Evolutionary conservation across 1,284 basidiomycete genomes (phyloP), one percentile per base, ranked within the genome.

Genomic region (Leccinum pachyderme): DNA sequence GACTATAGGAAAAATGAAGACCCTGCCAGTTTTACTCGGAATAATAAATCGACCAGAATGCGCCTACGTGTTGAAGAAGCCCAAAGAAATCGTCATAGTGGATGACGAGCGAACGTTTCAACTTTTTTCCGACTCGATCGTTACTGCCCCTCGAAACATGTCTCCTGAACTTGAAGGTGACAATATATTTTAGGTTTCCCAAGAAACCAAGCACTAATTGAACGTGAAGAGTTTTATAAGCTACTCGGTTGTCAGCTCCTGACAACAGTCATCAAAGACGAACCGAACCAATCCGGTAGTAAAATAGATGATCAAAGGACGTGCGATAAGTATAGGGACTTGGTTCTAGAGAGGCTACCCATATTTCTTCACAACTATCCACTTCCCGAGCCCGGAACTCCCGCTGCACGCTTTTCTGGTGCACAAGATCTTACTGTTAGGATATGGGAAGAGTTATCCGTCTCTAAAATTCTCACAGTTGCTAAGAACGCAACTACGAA

Each of bases 81-180:
- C 54, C 2, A 12, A 15, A 0, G 50, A 51, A 5, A 60, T 61
- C 4, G 8, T 60, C 32, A 41, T 61, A 7, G 49, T 46, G 4
- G 47, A 61, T 9, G 61, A 61, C 11, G 41, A 24, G 6, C 13
- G 33, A n/a, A 25, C 58, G 8, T 53, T 47, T 28, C 29, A 47
- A 5, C 45, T 51, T 9, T 61, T 61, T 27, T 12, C 6, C 2
- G 61, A 63, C 37, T 22, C 25, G 0, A 43, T 61, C n/a, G 18
- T 47, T 31, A 43, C 29, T 1, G 58, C 51, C 2, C 59, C 59
- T 15, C 53, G 22, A 6, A 45, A 61, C 5, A 45, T 56, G 18
- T 1, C 31, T 27, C 46, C 11, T 24, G 58, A 57, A 39, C 58
- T 59, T 15, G 58, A 60, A 49, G 25, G 58, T 59, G 9, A 33